Evolutionary conservation across 495 filamentous ascomycete genomes (phyloP).

Genomic region (Cudoniella acicularis): DNA sequence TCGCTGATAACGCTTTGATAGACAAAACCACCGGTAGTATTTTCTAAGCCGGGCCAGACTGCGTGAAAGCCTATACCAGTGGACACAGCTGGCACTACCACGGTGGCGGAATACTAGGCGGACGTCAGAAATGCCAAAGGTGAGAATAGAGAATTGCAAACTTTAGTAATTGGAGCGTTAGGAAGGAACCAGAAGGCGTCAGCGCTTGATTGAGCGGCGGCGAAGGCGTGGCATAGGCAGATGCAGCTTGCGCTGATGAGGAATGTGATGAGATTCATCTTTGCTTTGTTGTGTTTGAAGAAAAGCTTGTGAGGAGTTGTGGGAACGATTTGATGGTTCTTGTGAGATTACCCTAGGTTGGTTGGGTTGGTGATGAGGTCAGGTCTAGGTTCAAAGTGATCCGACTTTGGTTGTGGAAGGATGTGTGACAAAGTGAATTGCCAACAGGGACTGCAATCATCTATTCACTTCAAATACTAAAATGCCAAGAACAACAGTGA

Average conservation of each 20-base stretch:
- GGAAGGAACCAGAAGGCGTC: slow-evolving; percentile 3
- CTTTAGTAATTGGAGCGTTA: slow-evolving; percentile 5
- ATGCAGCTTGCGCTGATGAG: background rate
- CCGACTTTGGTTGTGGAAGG: background rate
- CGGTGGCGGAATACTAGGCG: slow-evolving; percentile 7
- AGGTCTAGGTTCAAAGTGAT: too few relatives aligned
- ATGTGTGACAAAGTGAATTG: background rate
- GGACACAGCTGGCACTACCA: slow-evolving; percentile 14
- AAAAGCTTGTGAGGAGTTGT: background rate
- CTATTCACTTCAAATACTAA: background rate
- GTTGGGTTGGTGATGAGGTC: too few relatives aligned
- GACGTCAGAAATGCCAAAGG: background rate
- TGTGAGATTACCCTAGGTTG: too few relatives aligned
- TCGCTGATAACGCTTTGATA: slow-evolving; percentile 15
- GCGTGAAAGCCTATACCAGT: slow-evolving; percentile 2
- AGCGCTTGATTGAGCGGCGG: background rate
- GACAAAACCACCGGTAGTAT: background rate
- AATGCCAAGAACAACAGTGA: background rate
- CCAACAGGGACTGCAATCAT: background rate
- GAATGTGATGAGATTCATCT: background rate
- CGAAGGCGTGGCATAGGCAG: background rate
- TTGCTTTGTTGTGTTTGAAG: background rate
- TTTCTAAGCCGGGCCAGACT: slow-evolving; percentile 16
- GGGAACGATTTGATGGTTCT: too few relatives aligned
- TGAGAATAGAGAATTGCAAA: background rate